These are phyloP conservation scores for Collybia sordida DNA, from an alignment of 768 basidiomycete species.

Conservation along the genomic window DNA sequence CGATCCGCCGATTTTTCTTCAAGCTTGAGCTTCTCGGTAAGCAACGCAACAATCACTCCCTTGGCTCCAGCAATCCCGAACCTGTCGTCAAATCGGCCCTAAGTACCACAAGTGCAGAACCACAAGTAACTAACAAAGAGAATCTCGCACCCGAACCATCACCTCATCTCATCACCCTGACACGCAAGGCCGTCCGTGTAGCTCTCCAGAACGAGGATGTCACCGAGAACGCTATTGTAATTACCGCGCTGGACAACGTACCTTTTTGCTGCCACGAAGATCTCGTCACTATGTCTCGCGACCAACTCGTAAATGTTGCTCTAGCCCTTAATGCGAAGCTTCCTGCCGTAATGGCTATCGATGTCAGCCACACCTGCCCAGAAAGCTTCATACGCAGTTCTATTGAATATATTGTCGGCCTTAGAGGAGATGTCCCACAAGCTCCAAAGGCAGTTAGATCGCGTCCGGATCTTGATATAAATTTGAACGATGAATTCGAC, in stretches of 20 bases:
- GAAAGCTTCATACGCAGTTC: slow-evolving; percentile 47
- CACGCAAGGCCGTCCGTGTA: slow-evolving; percentile 33
- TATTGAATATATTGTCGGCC: slow-evolving; percentile 64
- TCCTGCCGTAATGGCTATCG: slow-evolving; percentile 51
- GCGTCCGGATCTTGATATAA: slow-evolving; percentile 7
- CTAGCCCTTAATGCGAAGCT: slow-evolving; percentile 53
- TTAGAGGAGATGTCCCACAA: slow-evolving; percentile 37
- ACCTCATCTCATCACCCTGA: neutral
- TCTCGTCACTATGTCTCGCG: slow-evolving; percentile 59
- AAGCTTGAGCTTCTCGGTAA: slow-evolving; percentile 32
- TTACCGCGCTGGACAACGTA: slow-evolving; percentile 55
- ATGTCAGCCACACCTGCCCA: slow-evolving; percentile 33
- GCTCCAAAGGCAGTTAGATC: slow-evolving; percentile 33
- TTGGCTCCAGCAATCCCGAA: slow-evolving; percentile 18
- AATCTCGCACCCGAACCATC: neutral
- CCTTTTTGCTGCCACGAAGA: slow-evolving; percentile 80
- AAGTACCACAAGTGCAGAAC: neutral
- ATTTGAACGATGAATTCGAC: slow-evolving; percentile 8
- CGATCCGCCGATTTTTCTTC: slow-evolving; percentile 39
- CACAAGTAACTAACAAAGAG: slow-evolving; percentile 5
- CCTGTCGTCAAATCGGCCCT: slow-evolving; percentile 23
- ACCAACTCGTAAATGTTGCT: slow-evolving; percentile 54
- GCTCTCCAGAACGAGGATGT: slow-evolving; percentile 61
- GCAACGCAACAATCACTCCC: slow-evolving; percentile 3
- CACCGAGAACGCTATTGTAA: slow-evolving; percentile 55